Evolutionary conservation across 2,329 filamentous ascomycete genomes (phyloP), one percentile per base, ranked within the genome.

Genomic region (Fusarium setosum): DNA sequence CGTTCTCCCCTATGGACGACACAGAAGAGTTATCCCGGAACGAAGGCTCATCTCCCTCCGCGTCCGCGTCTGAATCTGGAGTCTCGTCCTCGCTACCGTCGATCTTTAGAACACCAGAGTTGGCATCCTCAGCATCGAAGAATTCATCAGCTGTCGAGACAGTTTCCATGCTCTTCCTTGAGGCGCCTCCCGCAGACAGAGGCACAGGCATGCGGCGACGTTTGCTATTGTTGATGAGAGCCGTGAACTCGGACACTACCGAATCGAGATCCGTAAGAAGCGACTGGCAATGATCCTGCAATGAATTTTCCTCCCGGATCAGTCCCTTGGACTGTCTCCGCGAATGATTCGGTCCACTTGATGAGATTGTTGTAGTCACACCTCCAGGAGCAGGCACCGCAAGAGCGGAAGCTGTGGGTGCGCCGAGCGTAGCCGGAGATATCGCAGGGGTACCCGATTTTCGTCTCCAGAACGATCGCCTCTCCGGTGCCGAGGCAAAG

Each of bases 391-490:
- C 74, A 0, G 84, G 79, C 3, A 83, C 79, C 12, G 81, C 79
- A 26, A 83, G 67, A 3, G 79, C 76, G 1, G 82, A 77, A 3
- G 79, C 72, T 2, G 77, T 68, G 1, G 79, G 59, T 31, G 81
- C 75, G 8, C 83, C 79, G 18, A 81, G 64, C 10, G 77, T 74
- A 24, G 78, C 74, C 3, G 83, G 77, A 6, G 80, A 76, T 26
- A 82, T 72, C 4, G 80, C 76, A 18, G 83, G 76, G 2, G 81
- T 81, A 70, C 89, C 94, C 1, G 90, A 83, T 78, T 97, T 97
- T 45, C 95, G 89, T 77, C 94, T 97, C 96, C 96, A 99, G 74
- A 99, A 98, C 0, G 93, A 84, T 59, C 88, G 86, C 75, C 84
- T 93, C 53, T 78, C 71, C 8, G 74, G 69, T 11, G 63, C 41